phyloP scores from a whole-genome alignment of 148 eudicot genomes.

The Rhododendron molle region DNA sequence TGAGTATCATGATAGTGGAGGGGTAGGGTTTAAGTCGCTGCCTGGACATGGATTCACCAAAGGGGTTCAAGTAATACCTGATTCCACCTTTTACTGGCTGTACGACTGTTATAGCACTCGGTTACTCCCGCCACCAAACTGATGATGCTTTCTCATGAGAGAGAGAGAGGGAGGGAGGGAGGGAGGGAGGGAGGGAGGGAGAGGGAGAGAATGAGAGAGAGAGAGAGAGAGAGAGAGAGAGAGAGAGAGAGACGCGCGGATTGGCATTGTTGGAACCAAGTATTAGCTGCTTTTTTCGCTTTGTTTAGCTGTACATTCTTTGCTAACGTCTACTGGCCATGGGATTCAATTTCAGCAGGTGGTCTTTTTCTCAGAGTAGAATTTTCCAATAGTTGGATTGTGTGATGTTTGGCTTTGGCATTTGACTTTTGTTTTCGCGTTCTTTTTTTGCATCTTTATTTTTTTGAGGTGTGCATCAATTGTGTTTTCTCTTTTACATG shows the following conservation, averaged over 20 bases:
- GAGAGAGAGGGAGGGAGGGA: too few relatives aligned
- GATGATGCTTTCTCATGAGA: background rate
- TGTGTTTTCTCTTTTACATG: background rate
- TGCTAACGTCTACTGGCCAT: background rate
- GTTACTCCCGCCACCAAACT: background rate
- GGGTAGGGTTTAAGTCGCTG: background rate
- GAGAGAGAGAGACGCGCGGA: too few relatives aligned
- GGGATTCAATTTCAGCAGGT: background rate
- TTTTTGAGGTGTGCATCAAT: background rate
- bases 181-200: too few relatives aligned
- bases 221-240: too few relatives aligned
- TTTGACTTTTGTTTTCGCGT: background rate
- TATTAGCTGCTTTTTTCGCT: background rate
- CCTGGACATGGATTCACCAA: background rate
- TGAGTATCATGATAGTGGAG: background rate
- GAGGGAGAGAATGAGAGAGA: too few relatives aligned
- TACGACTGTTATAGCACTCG: background rate
- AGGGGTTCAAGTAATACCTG: background rate
- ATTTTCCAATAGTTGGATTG: background rate
- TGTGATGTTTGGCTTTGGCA: background rate
- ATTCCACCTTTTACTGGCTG: background rate
- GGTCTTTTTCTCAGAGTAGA: background rate
- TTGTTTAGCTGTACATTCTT: background rate
- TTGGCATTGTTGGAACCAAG: background rate
- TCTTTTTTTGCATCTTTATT: background rate